phyloP scores from a whole-genome alignment of 148 eudicot genomes.

The Diospyros lotus region DNA sequence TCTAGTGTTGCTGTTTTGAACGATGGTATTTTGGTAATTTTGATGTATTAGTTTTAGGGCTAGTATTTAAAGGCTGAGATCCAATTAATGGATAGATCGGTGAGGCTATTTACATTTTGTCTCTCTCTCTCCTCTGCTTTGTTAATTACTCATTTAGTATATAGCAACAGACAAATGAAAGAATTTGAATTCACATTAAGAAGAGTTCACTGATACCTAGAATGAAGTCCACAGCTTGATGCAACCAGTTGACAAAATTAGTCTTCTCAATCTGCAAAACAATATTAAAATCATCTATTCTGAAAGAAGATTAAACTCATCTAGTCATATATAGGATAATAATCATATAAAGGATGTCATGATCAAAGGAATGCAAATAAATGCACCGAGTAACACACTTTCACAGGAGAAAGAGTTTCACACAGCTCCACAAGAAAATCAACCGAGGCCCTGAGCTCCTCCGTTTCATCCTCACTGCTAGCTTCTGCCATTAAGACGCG shows the following conservation, averaged over 20 bases:
- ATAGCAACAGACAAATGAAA: background rate
- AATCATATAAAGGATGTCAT: background rate
- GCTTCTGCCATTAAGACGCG: slow-evolving; percentile 34
- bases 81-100: no score
- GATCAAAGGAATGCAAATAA: slow-evolving; percentile 4
- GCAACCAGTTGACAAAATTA: slow-evolving; percentile 62
- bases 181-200: background rate
- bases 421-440: slow-evolving; percentile 94
- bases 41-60: no score
- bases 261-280: slow-evolving; percentile 45
- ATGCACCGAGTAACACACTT: slow-evolving; percentile 23
- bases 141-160: background rate
- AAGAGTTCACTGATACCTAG: slow-evolving; percentile 33
- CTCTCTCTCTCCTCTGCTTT: no score
- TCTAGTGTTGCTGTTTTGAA: no score
- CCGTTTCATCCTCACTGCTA: slow-evolving; percentile 52
- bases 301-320: no score
- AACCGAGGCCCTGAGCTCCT: slow-evolving; percentile 68
- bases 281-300: background rate
- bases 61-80: no score
- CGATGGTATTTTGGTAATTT: no score
- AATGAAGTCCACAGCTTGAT: slow-evolving; percentile 88
- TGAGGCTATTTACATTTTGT: no score
- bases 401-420: slow-evolving; percentile 38
- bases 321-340: background rate